phyloP scores from a whole-genome alignment of 768 basidiomycete species.

The Termitomyces titanicus region DNA sequence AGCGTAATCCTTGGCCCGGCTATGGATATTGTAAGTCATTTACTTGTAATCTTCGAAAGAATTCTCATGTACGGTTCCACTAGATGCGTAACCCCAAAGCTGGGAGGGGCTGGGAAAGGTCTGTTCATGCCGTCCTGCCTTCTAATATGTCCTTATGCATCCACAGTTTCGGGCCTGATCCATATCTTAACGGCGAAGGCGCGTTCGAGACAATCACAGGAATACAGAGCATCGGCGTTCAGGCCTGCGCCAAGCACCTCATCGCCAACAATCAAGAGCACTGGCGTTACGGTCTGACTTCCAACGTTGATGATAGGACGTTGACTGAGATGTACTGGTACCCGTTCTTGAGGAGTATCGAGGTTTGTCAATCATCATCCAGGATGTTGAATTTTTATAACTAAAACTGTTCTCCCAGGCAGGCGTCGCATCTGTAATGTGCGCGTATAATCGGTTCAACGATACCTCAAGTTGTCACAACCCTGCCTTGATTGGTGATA shows the following conservation, averaged over 20 bases:
- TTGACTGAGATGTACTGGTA: slow-evolving; percentile 50
- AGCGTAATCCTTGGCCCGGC: slow-evolving; percentile 50
- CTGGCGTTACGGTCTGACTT: slow-evolving; percentile 44
- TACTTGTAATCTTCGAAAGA: background rate
- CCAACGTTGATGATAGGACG: slow-evolving; percentile 57
- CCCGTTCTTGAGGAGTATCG: slow-evolving; percentile 46
- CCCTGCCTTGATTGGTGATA: slow-evolving; percentile 39
- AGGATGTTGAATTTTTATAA: background rate
- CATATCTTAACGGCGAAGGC: slow-evolving; percentile 59
- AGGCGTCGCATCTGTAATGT: slow-evolving; percentile 48
- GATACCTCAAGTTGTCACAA: slow-evolving; percentile 66
- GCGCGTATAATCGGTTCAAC: slow-evolving; percentile 53
- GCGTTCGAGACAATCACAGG: slow-evolving; percentile 57
- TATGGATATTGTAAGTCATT: slow-evolving; percentile 42
- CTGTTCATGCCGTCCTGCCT: background rate
- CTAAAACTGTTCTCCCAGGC: slow-evolving; percentile 28
- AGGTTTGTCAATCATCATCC: slow-evolving; percentile 25
- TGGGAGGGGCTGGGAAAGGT: slow-evolving; percentile 49
- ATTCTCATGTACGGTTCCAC: background rate
- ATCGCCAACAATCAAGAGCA: slow-evolving; percentile 49
- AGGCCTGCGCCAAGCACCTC: slow-evolving; percentile 55
- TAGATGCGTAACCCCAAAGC: slow-evolving; percentile 51
- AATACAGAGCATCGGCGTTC: slow-evolving; percentile 56
- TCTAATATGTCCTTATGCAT: background rate
- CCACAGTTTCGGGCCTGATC: slow-evolving; percentile 51